These are phyloP conservation scores for Proliferodiscus dingleyae DNA, from an alignment of 2,329 filamentous ascomycete species.

Conservation along the genomic window DNA sequence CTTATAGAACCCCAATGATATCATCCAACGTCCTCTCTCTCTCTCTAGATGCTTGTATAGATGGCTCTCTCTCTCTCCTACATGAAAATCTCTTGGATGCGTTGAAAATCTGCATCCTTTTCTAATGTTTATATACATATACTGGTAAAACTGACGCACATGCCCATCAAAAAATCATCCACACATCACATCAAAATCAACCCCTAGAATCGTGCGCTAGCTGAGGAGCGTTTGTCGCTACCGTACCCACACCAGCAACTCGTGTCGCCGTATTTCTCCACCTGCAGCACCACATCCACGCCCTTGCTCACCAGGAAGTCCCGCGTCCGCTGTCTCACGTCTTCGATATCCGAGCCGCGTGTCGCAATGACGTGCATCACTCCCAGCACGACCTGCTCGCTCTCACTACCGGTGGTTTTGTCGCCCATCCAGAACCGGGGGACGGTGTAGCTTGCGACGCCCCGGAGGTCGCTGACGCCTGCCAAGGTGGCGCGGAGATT, in stretches of 20 bases:
- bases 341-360: constrained; percentile 68
- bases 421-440: constrained; percentile 94
- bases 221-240: constrained; percentile 1
- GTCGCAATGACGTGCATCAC: constrained; percentile 82
- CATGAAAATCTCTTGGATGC: too few species aligned
- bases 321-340: constrained; percentile 73
- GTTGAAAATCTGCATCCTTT: too few species aligned
- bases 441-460: constrained; percentile 79
- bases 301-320: constrained; percentile 65
- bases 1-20: too few species aligned
- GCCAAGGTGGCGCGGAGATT: constrained; percentile 79
- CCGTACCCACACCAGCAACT: constrained; percentile 55
- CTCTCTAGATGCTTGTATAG: too few species aligned
- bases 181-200: too few species aligned
- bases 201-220: not conserved
- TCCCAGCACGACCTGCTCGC: constrained; percentile 63
- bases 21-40: too few species aligned
- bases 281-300: constrained; percentile 81
- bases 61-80: too few species aligned
- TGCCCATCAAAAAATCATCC: too few species aligned
- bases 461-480: constrained; percentile 74
- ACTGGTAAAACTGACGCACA: too few species aligned
- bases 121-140: too few species aligned
- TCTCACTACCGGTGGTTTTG: constrained; percentile 35
- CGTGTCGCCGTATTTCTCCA: constrained; percentile 75